These are phyloP conservation scores for Neurospora sp. DNA, from an alignment of 2,329 filamentous ascomycete species.

Conservation along the genomic window DNA sequence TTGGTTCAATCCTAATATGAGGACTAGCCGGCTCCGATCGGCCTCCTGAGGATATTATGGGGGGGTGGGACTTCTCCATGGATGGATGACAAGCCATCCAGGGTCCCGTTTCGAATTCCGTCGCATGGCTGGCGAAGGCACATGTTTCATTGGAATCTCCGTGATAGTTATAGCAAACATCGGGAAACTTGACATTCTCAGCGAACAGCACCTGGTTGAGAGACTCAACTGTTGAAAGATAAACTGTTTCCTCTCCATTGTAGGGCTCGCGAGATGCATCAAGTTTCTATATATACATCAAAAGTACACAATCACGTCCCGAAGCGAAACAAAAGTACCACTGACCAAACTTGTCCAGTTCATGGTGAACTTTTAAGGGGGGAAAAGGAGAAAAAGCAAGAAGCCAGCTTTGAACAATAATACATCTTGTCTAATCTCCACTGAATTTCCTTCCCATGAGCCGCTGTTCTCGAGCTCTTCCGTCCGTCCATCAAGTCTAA, in stretches of 20 bases:
- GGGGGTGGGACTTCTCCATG: too few species aligned
- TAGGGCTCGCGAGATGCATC: neutral
- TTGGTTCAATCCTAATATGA: too few species aligned
- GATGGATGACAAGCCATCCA: too few species aligned
- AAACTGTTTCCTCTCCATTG: neutral
- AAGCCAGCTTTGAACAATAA: neutral
- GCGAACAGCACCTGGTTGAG: too few species aligned
- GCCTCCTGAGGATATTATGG: too few species aligned
- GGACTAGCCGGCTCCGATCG: too few species aligned
- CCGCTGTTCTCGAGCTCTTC: neutral
- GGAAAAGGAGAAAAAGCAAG: neutral
- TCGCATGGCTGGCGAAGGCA: too few species aligned
- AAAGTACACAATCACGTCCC: neutral
- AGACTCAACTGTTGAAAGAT: neutral
- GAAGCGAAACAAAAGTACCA: neutral
- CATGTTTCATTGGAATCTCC: too few species aligned
- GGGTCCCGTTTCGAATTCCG: too few species aligned
- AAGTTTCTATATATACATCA: neutral
- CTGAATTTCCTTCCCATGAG: neutral
- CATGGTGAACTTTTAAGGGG: neutral
- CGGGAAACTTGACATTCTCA: too few species aligned
- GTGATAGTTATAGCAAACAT: too few species aligned
- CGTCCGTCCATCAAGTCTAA: neutral
- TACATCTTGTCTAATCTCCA: neutral
- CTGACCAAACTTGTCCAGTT: neutral